Evolutionary conservation across 108 stramenopile genomes (phyloP), one percentile per base, ranked within the genome.

Genomic region (Ochromonas danica): DNA sequence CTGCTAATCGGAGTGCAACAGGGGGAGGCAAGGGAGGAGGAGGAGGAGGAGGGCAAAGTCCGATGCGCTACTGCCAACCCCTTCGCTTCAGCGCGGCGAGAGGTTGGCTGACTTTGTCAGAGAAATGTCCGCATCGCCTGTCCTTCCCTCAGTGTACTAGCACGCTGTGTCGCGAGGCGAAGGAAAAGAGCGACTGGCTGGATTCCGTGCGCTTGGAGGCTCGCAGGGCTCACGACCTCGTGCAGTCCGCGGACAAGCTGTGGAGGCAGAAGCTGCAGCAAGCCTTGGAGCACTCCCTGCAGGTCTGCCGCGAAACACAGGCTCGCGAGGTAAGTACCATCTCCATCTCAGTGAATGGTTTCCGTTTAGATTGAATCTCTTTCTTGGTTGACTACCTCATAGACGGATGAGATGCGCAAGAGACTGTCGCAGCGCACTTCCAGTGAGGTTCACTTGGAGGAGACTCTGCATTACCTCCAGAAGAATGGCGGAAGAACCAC

Each of bases 351-450:
- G 51, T 57, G 51, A 57, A 57, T 57, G 51, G 51, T 57, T 57
- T 57, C 51, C 51, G 51, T 57, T 57, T 57, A 57, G 51, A 57
- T 57, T 57, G 51, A 57, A 57, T 57, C 51, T 57, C 51, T 57
- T 57, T 57, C 51, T 57, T 57, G 51, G 22, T 57, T 17, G 51
- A 57, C 51, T 57, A 57, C 51, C 51, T 57, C 51, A 57, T 57
- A 57, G 51, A 57, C 51, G 51, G 51, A 57, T 57, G 51, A 57
- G 51, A 57, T 57, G 51, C 51, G 51, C 51, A 57, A 57, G 51
- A 57, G 51, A 57, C 51, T 57, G 51, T 57, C 51, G 51, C 51
- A 57, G 51, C 51, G 51, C 51, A 57, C 51, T 57, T 57, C 51
- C 51, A 57, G 51, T 57, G 51, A 57, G 51, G 51, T n/a, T n/a